A percentile compares a stretch with the other conserved stretches of the same genome.
Evolutionary conservation across 2,329 filamentous ascomycete genomes (phyloP).

Genomic region (Ophiostoma pallidulum): DNA sequence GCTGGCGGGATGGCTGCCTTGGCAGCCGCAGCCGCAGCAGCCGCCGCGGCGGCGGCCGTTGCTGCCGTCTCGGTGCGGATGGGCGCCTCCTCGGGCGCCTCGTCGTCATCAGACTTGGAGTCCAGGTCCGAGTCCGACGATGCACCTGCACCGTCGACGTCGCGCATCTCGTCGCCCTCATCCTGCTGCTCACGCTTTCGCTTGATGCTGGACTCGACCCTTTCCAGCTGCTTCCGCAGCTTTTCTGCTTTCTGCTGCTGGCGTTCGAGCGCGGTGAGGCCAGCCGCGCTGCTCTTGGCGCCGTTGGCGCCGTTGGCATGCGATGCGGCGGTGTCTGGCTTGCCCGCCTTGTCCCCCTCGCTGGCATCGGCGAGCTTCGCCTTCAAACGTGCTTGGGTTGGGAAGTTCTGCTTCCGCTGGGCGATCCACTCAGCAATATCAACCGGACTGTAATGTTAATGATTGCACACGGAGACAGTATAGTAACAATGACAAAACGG

Average conservation of each 20-base stretch:
- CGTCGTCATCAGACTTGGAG: conserved; percentile 34
- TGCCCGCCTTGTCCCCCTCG: conserved; percentile 40
- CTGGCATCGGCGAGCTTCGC: conserved; percentile 48
- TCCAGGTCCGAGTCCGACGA: neutral
- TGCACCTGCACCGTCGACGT: conserved; percentile 24
- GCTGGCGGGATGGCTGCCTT: conserved; percentile 29
- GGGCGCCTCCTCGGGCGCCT: conserved; percentile 46
- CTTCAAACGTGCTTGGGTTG: conserved; percentile 62
- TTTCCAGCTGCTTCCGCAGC: conserved; percentile 54
- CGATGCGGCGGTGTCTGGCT: conserved; percentile 42
- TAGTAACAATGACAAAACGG: neutral
- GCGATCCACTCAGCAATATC: conserved; percentile 74
- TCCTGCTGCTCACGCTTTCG: conserved; percentile 59
- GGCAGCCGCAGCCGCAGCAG: neutral
- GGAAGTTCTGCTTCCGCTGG: conserved; percentile 70
- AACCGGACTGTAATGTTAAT: conserved; percentile 35
- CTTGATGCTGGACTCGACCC: conserved; percentile 61
- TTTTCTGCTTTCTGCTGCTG: conserved; percentile 49
- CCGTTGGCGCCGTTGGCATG: neutral
- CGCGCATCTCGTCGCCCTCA: conserved; percentile 56
- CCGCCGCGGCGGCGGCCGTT: conserved; percentile 14
- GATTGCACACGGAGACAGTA: neutral
- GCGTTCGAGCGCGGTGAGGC: conserved; percentile 41
- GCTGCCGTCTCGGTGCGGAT: conserved; percentile 32
- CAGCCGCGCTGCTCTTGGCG: conserved; percentile 26